Base-by-base conservation (phyloP, 2,329 filamentous ascomycete species). In the Clonostachys byssicola region DNA sequence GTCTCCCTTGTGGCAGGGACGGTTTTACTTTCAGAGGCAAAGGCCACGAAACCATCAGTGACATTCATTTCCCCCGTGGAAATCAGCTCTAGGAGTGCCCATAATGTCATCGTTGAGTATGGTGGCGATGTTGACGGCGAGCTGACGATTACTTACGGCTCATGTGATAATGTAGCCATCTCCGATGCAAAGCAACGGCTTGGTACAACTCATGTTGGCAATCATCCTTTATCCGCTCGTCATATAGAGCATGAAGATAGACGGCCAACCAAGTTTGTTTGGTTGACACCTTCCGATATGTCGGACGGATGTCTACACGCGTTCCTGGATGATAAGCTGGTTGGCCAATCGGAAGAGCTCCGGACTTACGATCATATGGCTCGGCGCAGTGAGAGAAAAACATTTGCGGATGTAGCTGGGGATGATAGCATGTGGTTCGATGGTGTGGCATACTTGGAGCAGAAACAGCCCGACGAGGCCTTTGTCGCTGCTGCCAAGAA, bases 381-480 rank as follows among this genome's bases (percentile, higher is more conserved):
- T 47, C 40, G 46, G 23, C 35, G 36, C 23, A 10, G 23, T 4
- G 23, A 30, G 23, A 47, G 40, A 38, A 45, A 49, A 46, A 44
- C 50, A 0, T 57, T 57, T 13, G 52, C 53, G 0, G 53, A 55
- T 36, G 44, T 51, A 8, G 49, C 50, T 13, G 45, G 42, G 34
- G 40, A 39, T 14, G 52, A 54, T 13, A 45, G 49, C n/a, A 53
- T 53, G 42, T 60, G 57, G 57, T 60, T 60, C 12, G 49, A 60
- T 6, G 58, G 58, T 2, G 56, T 60, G 9, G 46, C 51, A 0
- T 60, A 60, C 33, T 49, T 60, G 8, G 51, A 59, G 13, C 50
- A 58, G 16, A 60, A 57, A 39, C 54, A 60, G 5, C 53, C 55
- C 1, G 53, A 54, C 18, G 51, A 57, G 3, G 16, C 45, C 1